Percentiles rank a stretch among this genome's conserved stretches.
Evolutionary conservation across 2,329 filamentous ascomycete genomes (phyloP).

Genomic region (Ceratocystis variospora): DNA sequence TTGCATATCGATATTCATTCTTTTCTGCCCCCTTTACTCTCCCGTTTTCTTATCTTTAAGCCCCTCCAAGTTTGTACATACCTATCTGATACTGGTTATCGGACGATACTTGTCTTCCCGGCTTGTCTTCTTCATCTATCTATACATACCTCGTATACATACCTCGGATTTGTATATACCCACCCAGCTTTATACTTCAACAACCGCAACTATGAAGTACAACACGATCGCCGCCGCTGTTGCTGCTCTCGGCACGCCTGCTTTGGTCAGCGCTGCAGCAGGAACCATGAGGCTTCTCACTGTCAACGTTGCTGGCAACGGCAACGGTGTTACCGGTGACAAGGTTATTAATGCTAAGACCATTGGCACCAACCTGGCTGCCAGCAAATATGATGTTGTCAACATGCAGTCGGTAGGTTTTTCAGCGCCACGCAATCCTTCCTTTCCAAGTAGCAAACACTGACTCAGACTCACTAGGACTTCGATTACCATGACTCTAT

Average conservation of each 20-base stretch:
- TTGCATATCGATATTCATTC: too few species aligned
- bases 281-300: conserved; percentile 38
- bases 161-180: neutral
- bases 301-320: conserved; percentile 47
- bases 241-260: conserved; percentile 11
- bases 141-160: neutral
- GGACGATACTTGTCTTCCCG: neutral
- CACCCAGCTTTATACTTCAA: neutral
- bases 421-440: neutral
- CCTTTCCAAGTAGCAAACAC: neutral
- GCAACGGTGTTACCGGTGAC: conserved; percentile 48
- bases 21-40: neutral
- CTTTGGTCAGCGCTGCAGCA: conserved; percentile 14
- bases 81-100: neutral
- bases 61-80: neutral
- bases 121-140: neutral
- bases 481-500: conserved; percentile 55
- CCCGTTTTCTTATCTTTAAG: neutral
- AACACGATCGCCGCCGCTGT: conserved; percentile 10
- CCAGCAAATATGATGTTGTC: conserved; percentile 45
- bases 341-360: conserved; percentile 42
- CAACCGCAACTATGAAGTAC: conserved; percentile 16
- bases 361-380: conserved; percentile 39
- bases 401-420: conserved; percentile 45
- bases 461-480: conserved; percentile 28